Conservation (phyloP, 2,329 filamentous ascomycete genomes). For the Aspergillus sojae region DNA sequence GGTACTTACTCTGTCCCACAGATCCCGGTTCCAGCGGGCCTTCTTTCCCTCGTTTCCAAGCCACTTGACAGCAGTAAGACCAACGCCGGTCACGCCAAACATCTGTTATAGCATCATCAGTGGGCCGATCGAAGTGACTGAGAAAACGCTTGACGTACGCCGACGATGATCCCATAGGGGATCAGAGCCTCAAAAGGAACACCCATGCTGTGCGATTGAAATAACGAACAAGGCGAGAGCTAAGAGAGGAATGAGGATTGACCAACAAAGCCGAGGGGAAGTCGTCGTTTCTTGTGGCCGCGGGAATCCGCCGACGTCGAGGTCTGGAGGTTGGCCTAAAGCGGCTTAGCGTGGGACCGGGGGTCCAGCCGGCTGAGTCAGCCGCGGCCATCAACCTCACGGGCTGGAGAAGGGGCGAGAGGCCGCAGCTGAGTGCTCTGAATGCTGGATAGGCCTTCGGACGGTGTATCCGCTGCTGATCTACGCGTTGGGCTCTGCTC, state of each 20-base stretch:
- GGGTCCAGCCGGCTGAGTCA: slow-evolving; percentile 35
- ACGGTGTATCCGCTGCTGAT: slow-evolving; percentile 23
- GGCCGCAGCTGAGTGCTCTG: slow-evolving; percentile 34
- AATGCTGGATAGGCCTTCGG: slow-evolving; percentile 29
- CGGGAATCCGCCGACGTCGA: slow-evolving; percentile 25
- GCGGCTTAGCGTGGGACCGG: slow-evolving; percentile 29
- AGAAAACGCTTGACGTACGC: slow-evolving; percentile 48
- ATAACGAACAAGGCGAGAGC: slow-evolving; percentile 20
- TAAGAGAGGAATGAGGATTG: slow-evolving; percentile 11
- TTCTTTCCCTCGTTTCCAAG: slow-evolving; percentile 67
- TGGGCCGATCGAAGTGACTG: slow-evolving; percentile 1
- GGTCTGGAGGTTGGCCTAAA: slow-evolving; percentile 33
- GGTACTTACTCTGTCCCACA: slow-evolving; percentile 64
- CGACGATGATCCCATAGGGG: slow-evolving; percentile 65
- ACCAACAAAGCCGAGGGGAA: slow-evolving; percentile 5
- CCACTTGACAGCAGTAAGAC: slow-evolving; percentile 59
- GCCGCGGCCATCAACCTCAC: slow-evolving; percentile 40
- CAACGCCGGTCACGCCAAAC: slow-evolving; percentile 62
- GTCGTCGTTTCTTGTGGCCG: slow-evolving; percentile 16
- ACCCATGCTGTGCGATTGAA: slow-evolving; percentile 52
- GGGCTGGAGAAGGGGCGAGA: slow-evolving; percentile 35
- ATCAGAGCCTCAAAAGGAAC: slow-evolving; percentile 68
- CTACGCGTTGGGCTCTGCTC: slow-evolving; percentile 28
- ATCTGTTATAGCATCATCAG: slow-evolving; percentile 49
- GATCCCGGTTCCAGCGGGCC: slow-evolving; percentile 60